Evolutionary conservation across 257 asterid species (phyloP).

Genomic region (Linderniella brevidens): DNA sequence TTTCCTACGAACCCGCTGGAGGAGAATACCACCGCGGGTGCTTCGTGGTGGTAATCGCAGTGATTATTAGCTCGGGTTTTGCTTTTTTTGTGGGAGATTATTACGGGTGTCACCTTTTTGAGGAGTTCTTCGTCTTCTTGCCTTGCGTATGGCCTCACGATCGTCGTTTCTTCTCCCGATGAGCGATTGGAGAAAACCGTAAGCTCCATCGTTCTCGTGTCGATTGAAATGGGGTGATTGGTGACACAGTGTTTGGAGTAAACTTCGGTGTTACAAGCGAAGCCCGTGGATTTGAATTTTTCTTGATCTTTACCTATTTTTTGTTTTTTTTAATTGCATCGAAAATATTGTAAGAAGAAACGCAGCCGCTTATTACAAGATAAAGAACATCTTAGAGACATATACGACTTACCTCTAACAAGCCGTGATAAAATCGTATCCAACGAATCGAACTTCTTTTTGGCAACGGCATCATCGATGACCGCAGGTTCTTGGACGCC

Average conservation of each 20-base stretch:
- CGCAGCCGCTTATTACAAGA: no score
- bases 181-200: constrained; percentile 16
- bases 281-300: constrained; percentile 27
- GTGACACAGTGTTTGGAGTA: constrained; percentile 37
- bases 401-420: no score
- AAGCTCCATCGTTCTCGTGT: constrained; percentile 29
- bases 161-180: constrained; percentile 7
- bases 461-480: no score
- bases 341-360: no score
- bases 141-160: constrained; percentile 42
- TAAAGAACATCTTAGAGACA: no score
- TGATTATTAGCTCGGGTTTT: constrained; percentile 9
- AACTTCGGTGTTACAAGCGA: constrained; percentile 19
- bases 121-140: constrained; percentile 31
- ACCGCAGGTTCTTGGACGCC: no score
- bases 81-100: constrained; percentile 22
- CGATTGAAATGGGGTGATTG: constrained; percentile 18
- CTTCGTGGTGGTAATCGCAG: constrained; percentile 27
- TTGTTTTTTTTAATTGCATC: no score
- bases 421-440: no score
- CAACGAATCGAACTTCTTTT: no score
- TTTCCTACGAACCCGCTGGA: constrained; percentile 75
- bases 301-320: constrained; percentile 25
- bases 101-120: constrained; percentile 21
- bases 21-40: constrained; percentile 72